Conservation (phyloP, 176 grass and related monocot genomes). For the Tillandsia fasciculata region DNA sequence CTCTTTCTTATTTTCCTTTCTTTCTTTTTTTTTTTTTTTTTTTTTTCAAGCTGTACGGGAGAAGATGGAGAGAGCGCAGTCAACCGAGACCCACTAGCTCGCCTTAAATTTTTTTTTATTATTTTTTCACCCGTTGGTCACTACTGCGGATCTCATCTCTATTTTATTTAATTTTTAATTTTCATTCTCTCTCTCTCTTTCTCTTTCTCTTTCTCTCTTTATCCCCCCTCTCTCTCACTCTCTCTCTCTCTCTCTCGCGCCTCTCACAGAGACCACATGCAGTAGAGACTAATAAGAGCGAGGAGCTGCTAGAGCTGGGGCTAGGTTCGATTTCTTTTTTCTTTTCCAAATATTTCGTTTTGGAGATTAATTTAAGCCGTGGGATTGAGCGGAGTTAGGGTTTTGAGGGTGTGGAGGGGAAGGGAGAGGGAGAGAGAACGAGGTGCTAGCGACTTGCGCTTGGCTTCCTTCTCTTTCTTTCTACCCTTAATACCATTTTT, state of each 20-base stretch:
- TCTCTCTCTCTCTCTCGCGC: neutral
- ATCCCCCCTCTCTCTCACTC: too few species aligned
- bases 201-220: neutral
- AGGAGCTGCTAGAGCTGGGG: too few species aligned
- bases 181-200: slow-evolving; percentile 1
- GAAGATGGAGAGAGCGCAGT: slow-evolving; percentile 6
- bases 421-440: slow-evolving; percentile 20
- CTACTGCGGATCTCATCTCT: slow-evolving; percentile 4
- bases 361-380: too few species aligned
- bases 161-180: slow-evolving; percentile 5
- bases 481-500: neutral
- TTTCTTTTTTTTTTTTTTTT: neutral
- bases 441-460: slow-evolving; percentile 18
- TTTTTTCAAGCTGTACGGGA: neutral
- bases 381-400: slow-evolving; percentile 32
- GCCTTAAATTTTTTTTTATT: neutral
- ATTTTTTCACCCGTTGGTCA: neutral
- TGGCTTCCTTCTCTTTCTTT: slow-evolving; percentile 31
- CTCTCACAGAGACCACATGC: neutral
- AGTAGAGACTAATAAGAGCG: too few species aligned
- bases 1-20: neutral
- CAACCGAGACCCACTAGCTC: slow-evolving; percentile 1
- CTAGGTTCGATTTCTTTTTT: too few species aligned
- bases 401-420: slow-evolving; percentile 32
- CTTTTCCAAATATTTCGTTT: too few species aligned